Base-by-base conservation (phyloP, 2,329 filamentous ascomycete genomes). In the Westerdykella ornata region DNA sequence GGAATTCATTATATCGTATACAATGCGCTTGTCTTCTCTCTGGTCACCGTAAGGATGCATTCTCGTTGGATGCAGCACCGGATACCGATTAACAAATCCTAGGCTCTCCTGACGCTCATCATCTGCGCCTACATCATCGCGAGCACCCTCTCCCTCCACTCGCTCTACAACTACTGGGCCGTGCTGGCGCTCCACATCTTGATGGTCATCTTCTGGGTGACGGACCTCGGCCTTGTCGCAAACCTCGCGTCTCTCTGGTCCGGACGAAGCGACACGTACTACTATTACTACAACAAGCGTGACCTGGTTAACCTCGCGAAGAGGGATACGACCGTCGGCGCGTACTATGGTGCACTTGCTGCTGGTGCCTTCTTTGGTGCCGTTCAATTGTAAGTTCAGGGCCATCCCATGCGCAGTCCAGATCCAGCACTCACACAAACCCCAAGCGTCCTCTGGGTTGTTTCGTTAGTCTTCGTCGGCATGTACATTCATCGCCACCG, bases 91-190 rank as follows among this genome's bases (percentile, higher is more conserved):
- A 30, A 49, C 13, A 40, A 37, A 16, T 28, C 12, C 73, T 29
- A 56, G 52, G 70, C 53, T 61, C 43, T 76, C 31, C 63, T 65
- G 20, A 73, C 72, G 4, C 36, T 78, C 13, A 61, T 73, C 43
- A 58, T 67, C 28, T 66, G 65, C 36, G 59, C 71, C 45, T 80
- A 77, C 61, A 61, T 69, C 38, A 54, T 76, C 9, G 59, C 72
- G 13, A 67, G 71, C n/a, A 62, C 68, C 32, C 66, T 62, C 29
- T 64, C 62, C 16, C 53, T 61, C 1, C 64, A 68, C n/a, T 56
- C 57, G 2, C 51, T 66, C 15, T 77, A 73, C 59, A 79, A 78
- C 57, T 74, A 74, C 59, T 77, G 73, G 70, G 72, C 72, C 18
- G 65, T 74, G 6, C 57, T 79, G 3, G 65, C 63, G 16, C 62